These are phyloP conservation scores for Chaetothyriales sp. DNA, from an alignment of 2,329 filamentous ascomycete genomes.

Conservation along the genomic window DNA sequence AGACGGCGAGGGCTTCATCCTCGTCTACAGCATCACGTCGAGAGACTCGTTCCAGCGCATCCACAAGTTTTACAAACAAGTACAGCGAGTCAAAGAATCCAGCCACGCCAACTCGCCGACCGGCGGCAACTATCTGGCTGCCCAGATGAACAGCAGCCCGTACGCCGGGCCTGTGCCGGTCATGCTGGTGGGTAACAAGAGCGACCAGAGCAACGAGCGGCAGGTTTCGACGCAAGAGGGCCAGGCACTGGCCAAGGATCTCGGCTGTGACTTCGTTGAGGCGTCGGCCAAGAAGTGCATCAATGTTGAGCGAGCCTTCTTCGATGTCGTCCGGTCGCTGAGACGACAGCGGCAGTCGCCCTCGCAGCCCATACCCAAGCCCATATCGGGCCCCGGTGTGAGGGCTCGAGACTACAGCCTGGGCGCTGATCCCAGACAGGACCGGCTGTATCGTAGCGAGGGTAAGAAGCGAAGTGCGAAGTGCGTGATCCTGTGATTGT, in stretches of 20 bases:
- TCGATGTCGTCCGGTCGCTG: conserved; percentile 86
- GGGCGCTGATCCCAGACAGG: neutral
- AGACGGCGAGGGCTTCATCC: conserved; percentile 90
- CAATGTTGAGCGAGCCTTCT: conserved; percentile 97
- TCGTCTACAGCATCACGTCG: conserved; percentile 97
- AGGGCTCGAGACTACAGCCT: neutral
- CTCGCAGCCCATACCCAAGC: conserved; percentile 19
- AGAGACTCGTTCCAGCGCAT: conserved; percentile 90
- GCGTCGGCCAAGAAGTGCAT: conserved; percentile 96
- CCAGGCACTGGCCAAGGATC: conserved; percentile 73
- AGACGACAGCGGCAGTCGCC: conserved; percentile 58
- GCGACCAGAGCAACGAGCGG: conserved; percentile 86
- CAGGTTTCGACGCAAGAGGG: conserved; percentile 96
- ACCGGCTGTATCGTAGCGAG: conserved; percentile 12
- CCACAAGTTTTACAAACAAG: conserved; percentile 90
- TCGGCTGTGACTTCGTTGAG: conserved; percentile 93
- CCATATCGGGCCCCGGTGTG: neutral
- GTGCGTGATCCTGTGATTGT: conserved; percentile 18
- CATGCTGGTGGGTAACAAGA: conserved; percentile 98
- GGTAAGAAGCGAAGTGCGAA: conserved; percentile 11
- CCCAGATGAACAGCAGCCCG: conserved; percentile 36
- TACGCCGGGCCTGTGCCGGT: conserved; percentile 56
- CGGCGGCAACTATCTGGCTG: conserved; percentile 37
- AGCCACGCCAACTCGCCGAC: conserved; percentile 41
- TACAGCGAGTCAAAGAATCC: conserved; percentile 92